Evolutionary conservation across 345 rosid species (phyloP).

Genomic region (Trapa incisa): DNA sequence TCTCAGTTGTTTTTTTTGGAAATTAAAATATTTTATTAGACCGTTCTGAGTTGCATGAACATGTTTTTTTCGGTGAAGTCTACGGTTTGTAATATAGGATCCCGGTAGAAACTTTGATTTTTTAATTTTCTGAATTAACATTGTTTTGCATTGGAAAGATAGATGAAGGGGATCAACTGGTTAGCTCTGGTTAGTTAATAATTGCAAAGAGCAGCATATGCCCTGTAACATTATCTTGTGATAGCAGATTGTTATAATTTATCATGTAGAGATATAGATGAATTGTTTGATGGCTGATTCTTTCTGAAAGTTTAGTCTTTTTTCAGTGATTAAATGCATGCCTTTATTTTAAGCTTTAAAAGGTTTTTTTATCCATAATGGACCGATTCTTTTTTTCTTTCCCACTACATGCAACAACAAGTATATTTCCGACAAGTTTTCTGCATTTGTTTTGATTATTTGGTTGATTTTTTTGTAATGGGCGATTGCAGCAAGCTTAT

Average conservation of each 20-base stretch:
- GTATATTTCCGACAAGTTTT: background rate
- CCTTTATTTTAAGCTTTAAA: background rate
- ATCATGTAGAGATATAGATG: background rate
- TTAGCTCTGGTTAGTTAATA: too few species aligned
- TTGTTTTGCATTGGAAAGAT: background rate
- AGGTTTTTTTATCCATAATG: background rate
- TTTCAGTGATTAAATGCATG: background rate
- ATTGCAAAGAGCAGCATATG: background rate
- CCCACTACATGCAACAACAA: background rate
- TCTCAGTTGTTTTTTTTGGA: too few species aligned
- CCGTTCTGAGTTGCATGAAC: too few species aligned
- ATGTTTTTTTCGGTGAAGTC: too few species aligned
- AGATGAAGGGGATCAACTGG: background rate
- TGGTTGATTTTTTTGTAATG: background rate
- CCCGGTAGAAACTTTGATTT: too few species aligned
- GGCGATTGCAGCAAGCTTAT: conserved; percentile 71
- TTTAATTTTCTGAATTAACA: background rate
- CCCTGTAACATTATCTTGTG: background rate
- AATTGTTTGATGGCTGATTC: background rate
- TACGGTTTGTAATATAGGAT: too few species aligned
- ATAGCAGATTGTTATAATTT: background rate
- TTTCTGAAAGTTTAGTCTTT: too few species aligned
- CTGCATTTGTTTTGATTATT: background rate
- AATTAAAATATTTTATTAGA: too few species aligned
- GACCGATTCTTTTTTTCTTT: background rate